Evolutionary conservation across 2,329 filamentous ascomycete species (phyloP).

Genomic region (Clonostachys chloroleuca): DNA sequence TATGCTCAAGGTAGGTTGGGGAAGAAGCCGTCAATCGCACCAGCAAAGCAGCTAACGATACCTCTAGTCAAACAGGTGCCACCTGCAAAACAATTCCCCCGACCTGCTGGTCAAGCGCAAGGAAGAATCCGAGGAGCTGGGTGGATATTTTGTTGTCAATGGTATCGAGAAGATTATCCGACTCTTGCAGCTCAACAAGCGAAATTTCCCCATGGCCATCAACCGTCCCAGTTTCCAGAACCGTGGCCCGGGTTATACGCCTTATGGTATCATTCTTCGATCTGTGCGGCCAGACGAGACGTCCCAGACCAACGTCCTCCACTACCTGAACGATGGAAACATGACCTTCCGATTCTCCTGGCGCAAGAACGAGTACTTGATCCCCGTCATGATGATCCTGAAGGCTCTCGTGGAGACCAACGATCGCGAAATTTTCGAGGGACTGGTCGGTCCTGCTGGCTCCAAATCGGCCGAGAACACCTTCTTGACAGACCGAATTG

Average conservation of each 20-base stretch:
- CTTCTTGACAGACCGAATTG: constrained; percentile 91
- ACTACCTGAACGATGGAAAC: constrained; percentile 94
- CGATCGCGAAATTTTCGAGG: constrained; percentile 92
- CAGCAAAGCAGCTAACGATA: constrained; percentile 8
- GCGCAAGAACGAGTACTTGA: constrained; percentile 95
- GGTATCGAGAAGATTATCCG: constrained; percentile 96
- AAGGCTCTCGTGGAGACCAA: constrained; percentile 96
- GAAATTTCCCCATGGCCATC: constrained; percentile 96
- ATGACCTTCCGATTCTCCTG: constrained; percentile 97
- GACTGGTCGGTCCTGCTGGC: constrained; percentile 73
- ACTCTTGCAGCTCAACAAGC: constrained; percentile 81
- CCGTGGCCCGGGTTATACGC: constrained; percentile 82
- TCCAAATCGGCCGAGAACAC: constrained; percentile 81
- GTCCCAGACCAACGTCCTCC: constrained; percentile 93
- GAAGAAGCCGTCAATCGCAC: not conserved
- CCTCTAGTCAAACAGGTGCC: constrained; percentile 76
- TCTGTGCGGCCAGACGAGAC: constrained; percentile 96
- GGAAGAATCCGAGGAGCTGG: constrained; percentile 93
- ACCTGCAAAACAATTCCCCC: constrained; percentile 82
- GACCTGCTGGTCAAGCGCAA: constrained; percentile 78
- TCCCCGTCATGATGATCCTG: constrained; percentile 93
- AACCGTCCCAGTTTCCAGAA: constrained; percentile 85
- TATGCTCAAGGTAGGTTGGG: constrained; percentile 75
- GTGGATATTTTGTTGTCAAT: constrained; percentile 96
- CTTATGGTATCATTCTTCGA: constrained; percentile 85